phyloP scores from a whole-genome alignment of 495 filamentous ascomycete species.

The Penicilliopsis zonata region DNA sequence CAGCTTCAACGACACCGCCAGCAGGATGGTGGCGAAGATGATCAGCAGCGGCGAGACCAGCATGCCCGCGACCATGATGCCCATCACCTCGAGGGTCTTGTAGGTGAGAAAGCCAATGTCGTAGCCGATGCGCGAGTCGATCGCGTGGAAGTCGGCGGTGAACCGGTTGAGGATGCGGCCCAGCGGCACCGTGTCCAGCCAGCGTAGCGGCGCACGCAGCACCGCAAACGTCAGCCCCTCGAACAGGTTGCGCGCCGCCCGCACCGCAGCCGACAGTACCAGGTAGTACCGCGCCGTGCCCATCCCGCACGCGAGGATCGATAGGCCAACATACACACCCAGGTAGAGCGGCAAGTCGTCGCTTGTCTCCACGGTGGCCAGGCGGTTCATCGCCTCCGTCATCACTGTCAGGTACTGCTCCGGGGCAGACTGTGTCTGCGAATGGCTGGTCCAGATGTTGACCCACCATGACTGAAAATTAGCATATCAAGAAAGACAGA shows the following conservation, averaged over 20 bases:
- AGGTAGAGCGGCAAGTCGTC: conserved; percentile 42
- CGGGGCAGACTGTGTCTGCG: conserved; percentile 3
- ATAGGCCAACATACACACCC: conserved; percentile 51
- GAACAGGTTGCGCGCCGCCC: conserved; percentile 51
- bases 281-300: conserved; percentile 46
- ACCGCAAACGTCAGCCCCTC: conserved; percentile 50
- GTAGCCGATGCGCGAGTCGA: conserved; percentile 49
- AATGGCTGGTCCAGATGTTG: conserved; percentile 46
- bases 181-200: conserved; percentile 69
- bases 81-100: conserved; percentile 23
- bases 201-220: conserved; percentile 55
- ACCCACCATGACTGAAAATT: conserved; percentile 49
- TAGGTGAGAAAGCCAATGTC: conserved; percentile 45
- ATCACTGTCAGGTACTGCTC: conserved; percentile 1
- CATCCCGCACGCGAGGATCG: conserved; percentile 39
- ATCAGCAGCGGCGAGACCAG: conserved; percentile 17
- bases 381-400: conserved; percentile 1
- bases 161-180: conserved; percentile 69
- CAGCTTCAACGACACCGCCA: conserved; percentile 38
- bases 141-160: conserved; percentile 57
- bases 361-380: background rate
- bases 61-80: conserved; percentile 16
- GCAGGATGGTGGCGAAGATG: conserved; percentile 9
- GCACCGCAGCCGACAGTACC: conserved; percentile 44
- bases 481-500: background rate